Evolutionary conservation across 768 basidiomycete species (phyloP), one percentile per base, ranked within the genome.

Genomic region (Saitozyma podzolica): DNA sequence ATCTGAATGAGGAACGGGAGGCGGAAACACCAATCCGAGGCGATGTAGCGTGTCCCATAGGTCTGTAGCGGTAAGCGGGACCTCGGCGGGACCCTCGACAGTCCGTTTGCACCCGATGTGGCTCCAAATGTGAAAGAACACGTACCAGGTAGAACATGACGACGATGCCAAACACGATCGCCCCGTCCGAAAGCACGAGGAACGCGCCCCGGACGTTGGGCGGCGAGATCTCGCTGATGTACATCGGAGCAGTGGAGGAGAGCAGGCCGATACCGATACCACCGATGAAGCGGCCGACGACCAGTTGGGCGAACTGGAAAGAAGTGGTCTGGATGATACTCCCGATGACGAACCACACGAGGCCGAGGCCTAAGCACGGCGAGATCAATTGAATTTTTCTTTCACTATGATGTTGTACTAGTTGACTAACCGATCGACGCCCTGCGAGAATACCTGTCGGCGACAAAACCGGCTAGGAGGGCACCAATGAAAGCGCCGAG

Each of bases 71-170:
- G 16, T n/a, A 29, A 29, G 29, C 29, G 29, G 29, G 29, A 29
- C 29, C 29, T n/a, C 2, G 5, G 29, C 29, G 29, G 29, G 29
- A 29, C 29, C 29, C 29, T 29, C 29, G 29, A 29, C 29, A 29
- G 2, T 29, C 29, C 29, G 29, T 29, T 29, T 29, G 29, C 29
- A 40, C 8, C 40, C 17, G 5, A 37, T 14, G 29, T 29, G 29
- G 29, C 29, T 29, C 29, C 29, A 29, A 29, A 29, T 29, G 29
- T 29, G 29, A 29, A 29, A 5, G 5, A 29, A 29, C 29, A 53
- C 61, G 47, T 48, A 65, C 64, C 54, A 62, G 55, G 48, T 62
- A 62, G 49, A 54, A 56, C 55, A 62, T 62, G 43, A 56, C 45
- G 6, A 56, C 54, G 17, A 55, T 57, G 5, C 61, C 61, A 40